phyloP scores from a whole-genome alignment of 2,329 filamentous ascomycete species.

The Phyllachora maydis region DNA sequence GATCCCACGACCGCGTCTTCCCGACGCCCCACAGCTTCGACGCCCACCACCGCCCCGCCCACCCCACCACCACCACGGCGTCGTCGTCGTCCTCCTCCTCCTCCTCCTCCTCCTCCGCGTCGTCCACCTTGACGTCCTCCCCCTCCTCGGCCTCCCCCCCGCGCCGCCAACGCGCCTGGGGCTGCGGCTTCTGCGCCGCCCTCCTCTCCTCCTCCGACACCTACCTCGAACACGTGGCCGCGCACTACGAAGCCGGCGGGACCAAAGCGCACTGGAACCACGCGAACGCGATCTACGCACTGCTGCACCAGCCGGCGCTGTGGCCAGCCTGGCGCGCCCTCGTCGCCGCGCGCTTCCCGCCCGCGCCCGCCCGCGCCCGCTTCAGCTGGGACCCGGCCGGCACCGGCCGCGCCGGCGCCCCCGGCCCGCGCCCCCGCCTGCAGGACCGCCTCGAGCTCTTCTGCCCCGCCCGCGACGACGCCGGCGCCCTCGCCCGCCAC shows the following conservation, averaged over 20 bases:
- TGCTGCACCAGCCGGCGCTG: constrained; percentile 44
- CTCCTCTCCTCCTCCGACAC: constrained; percentile 42
- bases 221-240: constrained; percentile 45
- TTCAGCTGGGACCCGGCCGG: constrained; percentile 37
- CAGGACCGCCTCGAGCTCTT: constrained; percentile 47
- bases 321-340: constrained; percentile 39
- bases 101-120: too few species aligned
- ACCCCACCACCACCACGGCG: constrained; percentile 33
- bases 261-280: constrained; percentile 48
- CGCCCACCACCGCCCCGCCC: constrained; percentile 44
- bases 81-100: too few species aligned
- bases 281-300: constrained; percentile 44
- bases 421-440: constrained; percentile 38
- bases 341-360: constrained; percentile 20
- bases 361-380: constrained; percentile 31
- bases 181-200: constrained; percentile 46
- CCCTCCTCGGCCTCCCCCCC: too few species aligned
- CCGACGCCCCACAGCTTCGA: constrained; percentile 49
- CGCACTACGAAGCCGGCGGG: constrained; percentile 43
- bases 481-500: constrained; percentile 32
- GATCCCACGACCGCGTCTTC: constrained; percentile 49
- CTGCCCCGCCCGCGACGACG: constrained; percentile 32
- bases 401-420: constrained; percentile 35
- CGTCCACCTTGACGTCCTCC: too few species aligned
- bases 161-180: constrained; percentile 44